These are phyloP conservation scores for Xylaria telfairii DNA, from an alignment of 495 filamentous ascomycete species.

Conservation along the genomic window DNA sequence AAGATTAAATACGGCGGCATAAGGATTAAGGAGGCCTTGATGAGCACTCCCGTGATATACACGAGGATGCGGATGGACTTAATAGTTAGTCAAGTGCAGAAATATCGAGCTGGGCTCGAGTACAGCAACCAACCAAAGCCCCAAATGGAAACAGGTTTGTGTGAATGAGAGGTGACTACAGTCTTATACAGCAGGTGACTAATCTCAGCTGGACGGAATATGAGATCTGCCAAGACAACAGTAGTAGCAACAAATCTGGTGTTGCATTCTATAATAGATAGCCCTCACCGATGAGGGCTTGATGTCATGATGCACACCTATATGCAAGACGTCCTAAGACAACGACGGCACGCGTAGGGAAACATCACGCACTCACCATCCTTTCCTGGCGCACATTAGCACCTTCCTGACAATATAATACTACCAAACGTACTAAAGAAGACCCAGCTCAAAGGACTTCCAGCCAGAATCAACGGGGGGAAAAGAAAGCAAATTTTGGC, in stretches of 20 bases:
- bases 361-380: background rate
- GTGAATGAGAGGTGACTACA: constrained; percentile 1
- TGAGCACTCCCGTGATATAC: background rate
- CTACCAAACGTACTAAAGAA: background rate
- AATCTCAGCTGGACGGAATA: constrained; percentile 22
- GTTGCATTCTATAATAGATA: constrained; percentile 6
- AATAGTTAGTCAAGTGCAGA: constrained; percentile 14
- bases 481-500: background rate
- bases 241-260: constrained; percentile 2
- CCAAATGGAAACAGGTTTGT: background rate
- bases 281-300: constrained; percentile 9
- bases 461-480: too few species aligned
- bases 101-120: background rate
- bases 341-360: constrained; percentile 15
- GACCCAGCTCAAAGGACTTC: background rate
- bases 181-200: constrained; percentile 22
- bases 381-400: background rate
- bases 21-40: background rate
- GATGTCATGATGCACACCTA: constrained; percentile 24
- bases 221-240: constrained; percentile 1
- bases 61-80: background rate
- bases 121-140: constrained; percentile 1
- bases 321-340: constrained; percentile 6
- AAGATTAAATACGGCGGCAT: background rate
- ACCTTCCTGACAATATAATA: background rate